Evolutionary conservation across 176 grass and related monocot genomes (phyloP).

Genomic region (Lolium multiflorum): DNA sequence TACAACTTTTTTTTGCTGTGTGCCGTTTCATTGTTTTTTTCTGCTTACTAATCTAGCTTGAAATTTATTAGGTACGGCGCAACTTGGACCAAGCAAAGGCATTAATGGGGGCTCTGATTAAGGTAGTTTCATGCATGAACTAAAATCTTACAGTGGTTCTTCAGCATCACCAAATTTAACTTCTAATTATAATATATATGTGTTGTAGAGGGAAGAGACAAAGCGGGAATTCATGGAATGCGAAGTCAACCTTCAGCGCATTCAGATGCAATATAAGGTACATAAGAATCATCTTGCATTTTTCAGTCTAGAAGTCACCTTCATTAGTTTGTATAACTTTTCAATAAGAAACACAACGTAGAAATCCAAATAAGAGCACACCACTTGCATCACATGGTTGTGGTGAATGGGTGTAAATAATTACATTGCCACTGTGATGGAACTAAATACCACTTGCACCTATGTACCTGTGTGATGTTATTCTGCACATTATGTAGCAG

Average conservation of each 20-base stretch:
- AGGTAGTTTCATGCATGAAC: conserved; percentile 60
- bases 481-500: conserved; percentile 2
- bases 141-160: conserved; percentile 23
- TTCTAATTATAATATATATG: conserved; percentile 35
- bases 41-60: conserved; percentile 36
- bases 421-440: conserved; percentile 10
- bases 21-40: conserved; percentile 31
- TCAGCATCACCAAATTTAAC: conserved; percentile 10
- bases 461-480: conserved; percentile 19
- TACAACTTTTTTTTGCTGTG: background rate
- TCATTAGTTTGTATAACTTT: background rate
- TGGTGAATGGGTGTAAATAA: conserved; percentile 15
- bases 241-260: conserved; percentile 80
- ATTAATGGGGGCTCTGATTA: conserved; percentile 86
- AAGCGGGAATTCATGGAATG: conserved; percentile 87
- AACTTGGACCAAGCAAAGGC: conserved; percentile 96
- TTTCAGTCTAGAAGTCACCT: conserved; percentile 18
- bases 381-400: background rate
- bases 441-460: background rate
- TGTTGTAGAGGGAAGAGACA: conserved; percentile 90
- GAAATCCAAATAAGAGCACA: background rate
- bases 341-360: background rate
- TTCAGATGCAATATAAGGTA: conserved; percentile 96
- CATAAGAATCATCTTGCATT: background rate
- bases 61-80: conserved; percentile 81